phyloP scores from a whole-genome alignment of 2,329 filamentous ascomycete genomes.

The Exserohilum turcica region DNA sequence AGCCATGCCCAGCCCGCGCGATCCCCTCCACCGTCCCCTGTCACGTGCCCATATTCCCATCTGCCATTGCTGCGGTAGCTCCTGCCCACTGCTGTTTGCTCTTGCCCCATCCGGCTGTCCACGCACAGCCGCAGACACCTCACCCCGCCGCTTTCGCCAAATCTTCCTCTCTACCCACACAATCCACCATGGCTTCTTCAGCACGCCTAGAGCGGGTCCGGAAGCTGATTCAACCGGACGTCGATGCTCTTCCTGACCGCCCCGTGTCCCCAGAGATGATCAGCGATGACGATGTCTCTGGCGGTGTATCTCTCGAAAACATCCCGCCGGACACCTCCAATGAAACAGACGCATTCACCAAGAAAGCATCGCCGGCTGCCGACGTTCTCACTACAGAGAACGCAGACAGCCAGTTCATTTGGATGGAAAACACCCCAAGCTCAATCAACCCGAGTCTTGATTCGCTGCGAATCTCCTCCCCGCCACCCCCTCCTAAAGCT shows the following conservation, averaged over 20 bases:
- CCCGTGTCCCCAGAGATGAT: neutral
- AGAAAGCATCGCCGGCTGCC: neutral
- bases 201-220: constrained; percentile 33
- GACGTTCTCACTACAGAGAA: constrained; percentile 5
- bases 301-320: constrained; percentile 28
- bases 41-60: neutral
- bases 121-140: constrained; percentile 1
- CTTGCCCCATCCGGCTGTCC: constrained; percentile 9
- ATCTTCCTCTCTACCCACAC: neutral
- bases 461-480: constrained; percentile 11
- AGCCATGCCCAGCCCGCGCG: neutral
- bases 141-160: neutral
- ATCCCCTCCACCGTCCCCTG: neutral
- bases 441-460: constrained; percentile 31
- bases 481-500: neutral
- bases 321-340: constrained; percentile 10
- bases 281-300: constrained; percentile 20
- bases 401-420: constrained; percentile 29
- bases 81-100: constrained; percentile 10
- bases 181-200: constrained; percentile 26
- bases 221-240: constrained; percentile 24
- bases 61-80: neutral
- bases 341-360: neutral
- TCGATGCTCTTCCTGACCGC: constrained; percentile 35
- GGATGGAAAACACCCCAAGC: constrained; percentile 28